Evolutionary conservation across 495 filamentous ascomycete genomes (phyloP).

Genomic region (Beverwykella pulmonaria): DNA sequence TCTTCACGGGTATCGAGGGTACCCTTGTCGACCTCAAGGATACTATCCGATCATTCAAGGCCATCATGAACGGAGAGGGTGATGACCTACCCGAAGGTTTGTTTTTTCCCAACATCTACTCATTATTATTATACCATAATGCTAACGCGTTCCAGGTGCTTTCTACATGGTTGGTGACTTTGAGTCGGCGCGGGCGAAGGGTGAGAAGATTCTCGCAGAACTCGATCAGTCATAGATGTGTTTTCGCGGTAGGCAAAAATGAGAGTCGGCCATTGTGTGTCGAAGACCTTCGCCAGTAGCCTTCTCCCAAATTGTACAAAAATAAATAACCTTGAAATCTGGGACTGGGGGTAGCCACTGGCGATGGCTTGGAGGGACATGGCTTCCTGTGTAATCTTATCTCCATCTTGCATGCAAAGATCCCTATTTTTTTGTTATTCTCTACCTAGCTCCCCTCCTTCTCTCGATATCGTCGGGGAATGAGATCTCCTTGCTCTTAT

Average conservation of each 20-base stretch:
- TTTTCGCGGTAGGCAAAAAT: conserved; percentile 9
- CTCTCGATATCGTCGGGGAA: background rate
- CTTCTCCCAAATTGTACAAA: conserved; percentile 30
- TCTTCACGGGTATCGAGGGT: conserved; percentile 98
- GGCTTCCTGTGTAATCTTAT: conserved; percentile 39
- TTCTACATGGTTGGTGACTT: conserved; percentile 99
- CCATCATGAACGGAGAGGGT: conserved; percentile 91
- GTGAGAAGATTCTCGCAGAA: conserved; percentile 98
- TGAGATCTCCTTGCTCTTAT: conserved; percentile 1
- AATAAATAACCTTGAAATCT: conserved; percentile 14
- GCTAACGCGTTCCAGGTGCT: conserved; percentile 54
- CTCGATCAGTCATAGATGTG: conserved; percentile 65
- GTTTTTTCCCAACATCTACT: conserved; percentile 24
- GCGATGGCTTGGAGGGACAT: conserved; percentile 30
- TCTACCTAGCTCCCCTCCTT: background rate
- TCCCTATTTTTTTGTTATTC: conserved; percentile 11
- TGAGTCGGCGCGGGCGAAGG: conserved; percentile 90
- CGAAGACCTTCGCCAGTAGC: conserved; percentile 4
- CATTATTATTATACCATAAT: background rate
- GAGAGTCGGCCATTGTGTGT: conserved; percentile 21
- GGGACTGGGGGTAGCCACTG: conserved; percentile 10
- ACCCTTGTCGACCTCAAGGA: conserved; percentile 96
- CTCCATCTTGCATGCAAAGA: conserved; percentile 36
- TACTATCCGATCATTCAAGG: conserved; percentile 96
- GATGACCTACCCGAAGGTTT: conserved; percentile 90